A percentile compares a stretch with the other conserved stretches of the same genome.
These are phyloP conservation scores for Aspergillus candidus DNA, from an alignment of 2,329 filamentous ascomycete genomes.

Conservation along the genomic window DNA sequence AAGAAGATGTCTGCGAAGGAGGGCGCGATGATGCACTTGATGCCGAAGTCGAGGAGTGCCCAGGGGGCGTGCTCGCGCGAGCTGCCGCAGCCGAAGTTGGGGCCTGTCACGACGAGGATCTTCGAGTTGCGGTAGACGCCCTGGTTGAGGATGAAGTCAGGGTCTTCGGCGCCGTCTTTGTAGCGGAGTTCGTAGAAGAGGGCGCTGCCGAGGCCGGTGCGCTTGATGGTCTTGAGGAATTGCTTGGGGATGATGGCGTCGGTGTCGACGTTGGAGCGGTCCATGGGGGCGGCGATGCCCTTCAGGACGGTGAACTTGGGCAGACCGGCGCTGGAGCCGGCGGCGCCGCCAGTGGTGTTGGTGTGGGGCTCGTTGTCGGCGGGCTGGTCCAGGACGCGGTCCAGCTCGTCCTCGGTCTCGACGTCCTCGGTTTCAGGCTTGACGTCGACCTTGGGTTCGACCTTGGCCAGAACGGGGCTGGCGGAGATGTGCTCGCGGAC, in stretches of 20 bases:
- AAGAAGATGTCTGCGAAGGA: constrained; percentile 92
- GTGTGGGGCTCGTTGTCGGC: constrained; percentile 60
- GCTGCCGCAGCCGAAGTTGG: constrained; percentile 92
- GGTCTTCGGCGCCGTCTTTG: constrained; percentile 68
- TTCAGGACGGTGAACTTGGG: constrained; percentile 78
- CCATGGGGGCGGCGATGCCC: constrained; percentile 81
- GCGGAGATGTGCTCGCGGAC: constrained; percentile 67
- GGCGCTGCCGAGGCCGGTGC: constrained; percentile 81
- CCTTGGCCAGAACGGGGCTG: constrained; percentile 41
- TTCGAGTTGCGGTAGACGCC: constrained; percentile 77
- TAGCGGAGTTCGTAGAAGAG: constrained; percentile 83
- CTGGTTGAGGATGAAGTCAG: constrained; percentile 82
- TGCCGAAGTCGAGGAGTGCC: constrained; percentile 94
- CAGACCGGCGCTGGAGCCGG: constrained; percentile 56
- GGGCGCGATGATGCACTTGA: constrained; percentile 86
- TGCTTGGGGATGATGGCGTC: constrained; percentile 99
- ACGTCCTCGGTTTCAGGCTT: constrained; percentile 55
- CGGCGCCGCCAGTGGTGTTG: constrained; percentile 48
- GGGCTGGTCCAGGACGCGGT: constrained; percentile 56
- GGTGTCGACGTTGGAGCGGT: constrained; percentile 91
- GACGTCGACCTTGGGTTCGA: constrained; percentile 55
- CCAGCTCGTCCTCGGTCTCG: constrained; percentile 57
- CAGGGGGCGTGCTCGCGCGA: constrained; percentile 94
- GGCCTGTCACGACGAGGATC: constrained; percentile 84
- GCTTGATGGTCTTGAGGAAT: constrained; percentile 98